Conservation (phyloP, 768 basidiomycete genomes). For the Rubroboletus pulcherrimus region DNA sequence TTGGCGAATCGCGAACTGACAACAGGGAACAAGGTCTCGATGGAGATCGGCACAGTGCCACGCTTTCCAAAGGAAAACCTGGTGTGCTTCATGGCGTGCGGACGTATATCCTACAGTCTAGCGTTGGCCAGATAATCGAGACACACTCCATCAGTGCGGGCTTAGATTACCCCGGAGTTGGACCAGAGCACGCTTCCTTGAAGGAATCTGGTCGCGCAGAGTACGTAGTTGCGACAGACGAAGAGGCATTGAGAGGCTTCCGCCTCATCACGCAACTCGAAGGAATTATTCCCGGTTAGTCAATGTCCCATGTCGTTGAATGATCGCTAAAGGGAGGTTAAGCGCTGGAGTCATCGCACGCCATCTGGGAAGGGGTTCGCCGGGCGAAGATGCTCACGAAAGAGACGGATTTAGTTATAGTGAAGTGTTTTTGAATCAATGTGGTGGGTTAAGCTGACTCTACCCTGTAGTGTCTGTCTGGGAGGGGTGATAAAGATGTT, state of each 20-base stretch:
- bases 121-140: constrained; percentile 90
- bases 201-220: constrained; percentile 93
- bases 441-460: constrained; percentile 8
- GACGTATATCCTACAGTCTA: constrained; percentile 90
- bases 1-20: constrained; percentile 8
- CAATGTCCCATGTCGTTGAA: background rate
- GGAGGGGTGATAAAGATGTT: constrained; percentile 97
- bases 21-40: constrained; percentile 51
- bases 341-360: constrained; percentile 96
- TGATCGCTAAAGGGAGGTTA: constrained; percentile 3
- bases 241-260: constrained; percentile 91
- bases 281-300: constrained; percentile 91
- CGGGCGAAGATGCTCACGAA: constrained; percentile 81
- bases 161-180: constrained; percentile 94
- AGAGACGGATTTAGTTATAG: constrained; percentile 86
- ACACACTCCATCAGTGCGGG: constrained; percentile 97
- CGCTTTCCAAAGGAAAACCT: constrained; percentile 83
- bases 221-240: constrained; percentile 91
- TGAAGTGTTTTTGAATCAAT: constrained; percentile 40
- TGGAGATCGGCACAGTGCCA: constrained; percentile 87
- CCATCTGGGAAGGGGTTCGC: constrained; percentile 87
- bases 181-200: constrained; percentile 96
- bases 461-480: constrained; percentile 72
- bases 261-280: constrained; percentile 87
- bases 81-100: constrained; percentile 96